These are phyloP conservation scores for Crithidia brevicula DNA, from an alignment of 208 protist genomes.

Conservation along the genomic window DNA sequence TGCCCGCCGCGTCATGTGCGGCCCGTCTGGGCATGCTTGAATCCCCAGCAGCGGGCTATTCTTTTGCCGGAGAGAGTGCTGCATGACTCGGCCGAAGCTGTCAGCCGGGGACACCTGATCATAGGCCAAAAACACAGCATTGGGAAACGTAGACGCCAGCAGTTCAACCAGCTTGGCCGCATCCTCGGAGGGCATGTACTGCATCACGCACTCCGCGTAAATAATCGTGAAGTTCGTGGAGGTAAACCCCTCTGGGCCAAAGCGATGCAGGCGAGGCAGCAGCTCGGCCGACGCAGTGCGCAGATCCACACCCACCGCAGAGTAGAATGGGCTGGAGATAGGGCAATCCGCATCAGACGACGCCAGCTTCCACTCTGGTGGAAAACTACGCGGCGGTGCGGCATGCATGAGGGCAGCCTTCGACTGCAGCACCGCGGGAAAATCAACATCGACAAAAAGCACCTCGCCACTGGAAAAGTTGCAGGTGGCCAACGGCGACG, in stretches of 20 bases:
- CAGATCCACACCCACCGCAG: slow-evolving; percentile 79
- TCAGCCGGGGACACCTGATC: slow-evolving; percentile 82
- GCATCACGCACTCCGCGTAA: slow-evolving; percentile 93
- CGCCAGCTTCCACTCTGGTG: slow-evolving; percentile 32
- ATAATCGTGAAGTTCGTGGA: slow-evolving; percentile 64
- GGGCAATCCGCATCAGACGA: slow-evolving; percentile 22
- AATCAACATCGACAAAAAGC: slow-evolving; percentile 85
- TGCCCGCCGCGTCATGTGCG: slow-evolving; percentile 58
- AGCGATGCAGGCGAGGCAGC: slow-evolving; percentile 38
- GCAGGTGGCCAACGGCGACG: not conserved
- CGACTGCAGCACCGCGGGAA: slow-evolving; percentile 73
- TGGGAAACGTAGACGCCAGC: slow-evolving; percentile 55
- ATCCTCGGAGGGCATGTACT: slow-evolving; percentile 83
- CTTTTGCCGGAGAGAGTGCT: slow-evolving; percentile 59
- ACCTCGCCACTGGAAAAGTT: slow-evolving; percentile 31
- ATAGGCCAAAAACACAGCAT: slow-evolving; percentile 76
- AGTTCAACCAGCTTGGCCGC: slow-evolving; percentile 55
- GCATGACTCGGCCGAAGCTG: slow-evolving; percentile 89
- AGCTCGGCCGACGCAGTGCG: slow-evolving; percentile 37
- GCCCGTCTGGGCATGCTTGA: slow-evolving; percentile 37
- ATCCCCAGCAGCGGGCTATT: slow-evolving; percentile 81
- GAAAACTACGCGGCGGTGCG: slow-evolving; percentile 60
- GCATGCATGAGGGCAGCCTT: slow-evolving; percentile 75
- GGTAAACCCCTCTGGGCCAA: slow-evolving; percentile 38
- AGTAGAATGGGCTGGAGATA: slow-evolving; percentile 47